These are phyloP conservation scores for Carex kokanica DNA, from an alignment of 176 grass and related monocot genomes.

Conservation along the genomic window DNA sequence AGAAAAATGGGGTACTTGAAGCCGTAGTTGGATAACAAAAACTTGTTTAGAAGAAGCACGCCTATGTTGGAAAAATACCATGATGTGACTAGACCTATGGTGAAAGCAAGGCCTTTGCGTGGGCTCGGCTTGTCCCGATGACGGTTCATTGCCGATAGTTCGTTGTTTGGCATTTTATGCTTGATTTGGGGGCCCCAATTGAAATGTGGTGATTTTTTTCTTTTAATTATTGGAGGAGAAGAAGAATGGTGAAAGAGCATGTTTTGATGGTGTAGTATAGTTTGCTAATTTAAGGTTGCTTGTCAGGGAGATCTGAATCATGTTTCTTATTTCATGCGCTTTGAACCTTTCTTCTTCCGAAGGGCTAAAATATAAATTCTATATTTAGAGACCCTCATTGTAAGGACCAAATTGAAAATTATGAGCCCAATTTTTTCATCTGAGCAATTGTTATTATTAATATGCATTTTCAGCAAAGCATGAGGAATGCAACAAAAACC, in stretches of 20 bases:
- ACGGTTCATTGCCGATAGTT: slow-evolving; percentile 10
- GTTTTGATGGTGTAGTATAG: slow-evolving; percentile 5
- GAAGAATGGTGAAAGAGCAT: background rate
- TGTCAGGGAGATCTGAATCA: slow-evolving; percentile 11
- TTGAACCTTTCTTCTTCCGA: slow-evolving; percentile 1
- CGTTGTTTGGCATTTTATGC: slow-evolving; percentile 11
- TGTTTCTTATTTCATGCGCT: slow-evolving; percentile 10
- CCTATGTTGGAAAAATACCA: slow-evolving; percentile 99
- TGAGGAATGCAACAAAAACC: background rate
- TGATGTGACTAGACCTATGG: slow-evolving; percentile 57
- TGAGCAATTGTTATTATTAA: background rate
- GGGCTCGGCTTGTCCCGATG: background rate
- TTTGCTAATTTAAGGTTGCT: slow-evolving; percentile 25
- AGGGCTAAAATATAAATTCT: background rate
- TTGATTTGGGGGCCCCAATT: slow-evolving; percentile 1
- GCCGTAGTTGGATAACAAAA: slow-evolving; percentile 90
- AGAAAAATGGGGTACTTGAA: slow-evolving; percentile 99
- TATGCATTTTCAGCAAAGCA: background rate
- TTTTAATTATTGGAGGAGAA: background rate
- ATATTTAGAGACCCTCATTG: slow-evolving; percentile 1
- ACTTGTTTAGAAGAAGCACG: slow-evolving; percentile 98
- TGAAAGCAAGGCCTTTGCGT: slow-evolving; percentile 32
- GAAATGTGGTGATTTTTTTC: background rate
- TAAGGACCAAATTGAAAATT: background rate
- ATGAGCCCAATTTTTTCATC: background rate